Conservation (phyloP, 768 basidiomycete genomes). For the Coprinopsis cinerea region DNA sequence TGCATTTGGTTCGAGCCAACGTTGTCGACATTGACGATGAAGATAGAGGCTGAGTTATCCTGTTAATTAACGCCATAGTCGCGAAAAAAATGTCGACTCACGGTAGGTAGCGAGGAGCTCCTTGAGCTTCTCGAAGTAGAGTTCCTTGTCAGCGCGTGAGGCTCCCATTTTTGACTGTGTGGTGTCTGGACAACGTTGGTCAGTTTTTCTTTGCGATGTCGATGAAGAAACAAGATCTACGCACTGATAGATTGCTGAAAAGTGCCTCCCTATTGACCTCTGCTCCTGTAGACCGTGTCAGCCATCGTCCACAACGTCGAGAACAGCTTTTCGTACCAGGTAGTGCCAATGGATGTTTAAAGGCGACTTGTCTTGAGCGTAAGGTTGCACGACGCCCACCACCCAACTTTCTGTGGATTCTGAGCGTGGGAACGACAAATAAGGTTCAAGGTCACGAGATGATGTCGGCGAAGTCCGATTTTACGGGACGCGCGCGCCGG, state of each 20-base stretch:
- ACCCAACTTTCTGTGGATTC: conserved; percentile 31
- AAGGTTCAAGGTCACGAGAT: conserved; percentile 27
- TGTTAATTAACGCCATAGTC: conserved; percentile 3
- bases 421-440: conserved; percentile 25
- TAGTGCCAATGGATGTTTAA: conserved; percentile 95
- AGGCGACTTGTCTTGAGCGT: conserved; percentile 51
- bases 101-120: conserved; percentile 86
- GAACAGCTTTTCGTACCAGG: conserved; percentile 38
- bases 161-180: conserved; percentile 74
- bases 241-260: conserved; percentile 24
- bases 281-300: conserved; percentile 24
- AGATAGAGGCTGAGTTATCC: conserved; percentile 77
- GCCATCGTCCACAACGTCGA: not conserved
- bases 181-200: conserved; percentile 8
- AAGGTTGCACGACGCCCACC: conserved; percentile 13
- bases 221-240: conserved; percentile 1
- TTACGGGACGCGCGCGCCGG: too few relatives aligned
- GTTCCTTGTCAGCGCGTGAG: conserved; percentile 80
- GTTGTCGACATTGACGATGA: conserved; percentile 99
- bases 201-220: not conserved
- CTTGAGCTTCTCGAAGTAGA: conserved; percentile 92
- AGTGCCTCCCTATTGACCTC: conserved; percentile 96
- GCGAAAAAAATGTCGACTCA: conserved; percentile 35
- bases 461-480: conserved; percentile 20
- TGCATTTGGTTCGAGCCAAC: conserved; percentile 99